phyloP scores from a whole-genome alignment of 2,329 filamentous ascomycete species.

The Claviceps maximensis region DNA sequence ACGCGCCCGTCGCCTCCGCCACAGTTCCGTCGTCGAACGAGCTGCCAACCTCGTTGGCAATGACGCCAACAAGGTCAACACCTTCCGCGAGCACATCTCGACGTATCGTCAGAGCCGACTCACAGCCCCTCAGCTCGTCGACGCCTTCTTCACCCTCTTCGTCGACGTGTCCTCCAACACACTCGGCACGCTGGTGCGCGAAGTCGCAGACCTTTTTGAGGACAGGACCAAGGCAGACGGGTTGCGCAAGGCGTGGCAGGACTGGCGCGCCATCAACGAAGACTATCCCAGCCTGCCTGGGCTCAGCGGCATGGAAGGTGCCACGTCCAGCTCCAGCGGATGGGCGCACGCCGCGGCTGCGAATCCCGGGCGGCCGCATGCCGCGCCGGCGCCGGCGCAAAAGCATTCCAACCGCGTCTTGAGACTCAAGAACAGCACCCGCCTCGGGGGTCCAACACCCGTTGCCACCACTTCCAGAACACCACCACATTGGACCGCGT shows the following conservation, averaged over 20 bases:
- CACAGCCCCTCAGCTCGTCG: constrained; percentile 64
- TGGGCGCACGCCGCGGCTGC: constrained; percentile 47
- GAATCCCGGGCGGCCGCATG: constrained; percentile 34
- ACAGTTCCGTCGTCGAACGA: constrained; percentile 74
- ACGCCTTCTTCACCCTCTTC: constrained; percentile 78
- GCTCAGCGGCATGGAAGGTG: constrained; percentile 53
- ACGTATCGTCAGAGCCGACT: constrained; percentile 59
- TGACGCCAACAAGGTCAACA: constrained; percentile 57
- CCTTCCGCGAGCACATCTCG: constrained; percentile 71
- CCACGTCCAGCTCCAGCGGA: constrained; percentile 40
- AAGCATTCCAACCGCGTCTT: constrained; percentile 41
- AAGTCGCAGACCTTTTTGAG: constrained; percentile 87
- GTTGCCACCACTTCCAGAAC: neutral
- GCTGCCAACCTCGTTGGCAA: constrained; percentile 70
- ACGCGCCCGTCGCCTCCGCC: constrained; percentile 65
- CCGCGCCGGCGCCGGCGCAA: constrained; percentile 29
- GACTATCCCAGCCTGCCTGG: constrained; percentile 85
- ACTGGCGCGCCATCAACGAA: constrained; percentile 92
- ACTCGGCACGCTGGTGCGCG: constrained; percentile 77
- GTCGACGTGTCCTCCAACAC: constrained; percentile 63
- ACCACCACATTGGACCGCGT: neutral
- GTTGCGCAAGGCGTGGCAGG: constrained; percentile 76
- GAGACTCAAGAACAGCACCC: constrained; percentile 46
- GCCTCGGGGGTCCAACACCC: constrained; percentile 24
- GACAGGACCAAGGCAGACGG: constrained; percentile 59